These are phyloP conservation scores for Papiliotrema fonsecae DNA, from an alignment of 1,284 basidiomycete genomes.

Conservation along the genomic window DNA sequence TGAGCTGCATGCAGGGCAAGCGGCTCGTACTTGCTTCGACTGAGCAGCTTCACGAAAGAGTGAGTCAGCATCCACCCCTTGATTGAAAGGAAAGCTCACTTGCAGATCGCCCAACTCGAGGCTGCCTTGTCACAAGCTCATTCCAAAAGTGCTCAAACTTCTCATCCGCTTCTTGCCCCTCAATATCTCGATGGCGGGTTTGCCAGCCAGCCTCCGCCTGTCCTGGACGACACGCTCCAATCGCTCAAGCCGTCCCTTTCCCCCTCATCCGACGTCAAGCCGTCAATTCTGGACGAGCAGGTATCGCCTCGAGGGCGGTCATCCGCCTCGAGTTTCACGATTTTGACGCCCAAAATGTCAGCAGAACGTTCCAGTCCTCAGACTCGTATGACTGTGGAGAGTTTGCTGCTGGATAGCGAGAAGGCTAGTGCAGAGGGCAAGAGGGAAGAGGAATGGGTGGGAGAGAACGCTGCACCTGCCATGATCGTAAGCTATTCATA, in stretches of 20 bases:
- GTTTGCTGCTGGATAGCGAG: conserved; percentile 28
- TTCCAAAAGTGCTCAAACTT: conserved; percentile 3
- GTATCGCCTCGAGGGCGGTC: conserved; percentile 13
- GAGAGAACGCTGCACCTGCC: conserved; percentile 38
- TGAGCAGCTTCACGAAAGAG: conserved; percentile 41
- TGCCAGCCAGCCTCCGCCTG: conserved; percentile 8
- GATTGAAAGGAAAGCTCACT: not conserved
- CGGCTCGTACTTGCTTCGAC: conserved; percentile 42
- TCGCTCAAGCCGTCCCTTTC: conserved; percentile 1
- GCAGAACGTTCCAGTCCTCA: conserved; percentile 14
- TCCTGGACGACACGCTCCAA: not conserved
- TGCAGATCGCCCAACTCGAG: conserved; percentile 39
- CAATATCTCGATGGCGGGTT: conserved; percentile 40
- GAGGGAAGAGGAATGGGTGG: conserved; percentile 37
- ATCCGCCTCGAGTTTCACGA: conserved; percentile 14
- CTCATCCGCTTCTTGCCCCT: conserved; percentile 36
- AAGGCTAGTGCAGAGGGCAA: conserved; percentile 29
- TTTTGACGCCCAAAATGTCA: conserved; percentile 15
- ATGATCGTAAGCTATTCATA: conserved; percentile 21
- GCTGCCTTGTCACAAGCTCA: conserved; percentile 35
- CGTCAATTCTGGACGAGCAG: not conserved
- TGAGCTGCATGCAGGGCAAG: conserved; percentile 46
- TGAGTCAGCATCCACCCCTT: conserved; percentile 7
- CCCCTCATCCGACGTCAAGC: conserved; percentile 1
- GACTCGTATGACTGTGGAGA: conserved; percentile 32